Base-by-base conservation (phyloP, 768 basidiomycete species). In the Boletellus ananas region DNA sequence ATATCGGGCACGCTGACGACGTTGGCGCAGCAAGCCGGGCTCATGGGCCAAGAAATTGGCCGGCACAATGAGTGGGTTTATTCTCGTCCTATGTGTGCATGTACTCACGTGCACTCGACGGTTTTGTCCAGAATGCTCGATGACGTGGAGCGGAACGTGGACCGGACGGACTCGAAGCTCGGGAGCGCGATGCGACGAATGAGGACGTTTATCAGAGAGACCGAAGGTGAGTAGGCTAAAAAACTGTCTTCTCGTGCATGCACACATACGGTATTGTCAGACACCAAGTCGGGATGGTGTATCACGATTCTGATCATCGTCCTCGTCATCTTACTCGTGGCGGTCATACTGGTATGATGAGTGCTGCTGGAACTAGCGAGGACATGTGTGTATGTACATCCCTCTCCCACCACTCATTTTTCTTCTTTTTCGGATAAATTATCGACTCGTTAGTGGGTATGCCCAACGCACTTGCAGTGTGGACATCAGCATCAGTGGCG, bases 31-130 rank as follows among this genome's bases (percentile, higher is more conserved):
- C 96, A 98, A 70, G 96, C 96, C 0, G 88, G 87, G 11, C 73
- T 97, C 29, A 99, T 99, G 83, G 95, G 95, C 0, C 83, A 82
- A 50, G 96, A 99, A 64, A 90, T 98, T 43, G 74, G 66, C 9
- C 92, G 94, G 63, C 96, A 99, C 60, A 90, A 87, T 58, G 90
- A 91, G 95, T 95, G 54, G 55, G 82, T 59, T 31, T 21, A 27
- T 34, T 53, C 17, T 40, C 20, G 17, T 41, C 39, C 45, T 18
- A n/a, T 34, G 36, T 44, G 14, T 13, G 27, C 9, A 13, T 31
- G 13, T 49, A 25, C 44, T 47, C 47, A 49, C 37, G 11, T 11
- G 12, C 23, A 9, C 29, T 3, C 11, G 29, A 29, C 29, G 29
- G 29, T 29, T 29, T 1, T 29, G 29, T 29, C 23, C 56, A 96